Conservation (phyloP, 805 yeast genomes). For the Saturnispora ahearnii region DNA sequence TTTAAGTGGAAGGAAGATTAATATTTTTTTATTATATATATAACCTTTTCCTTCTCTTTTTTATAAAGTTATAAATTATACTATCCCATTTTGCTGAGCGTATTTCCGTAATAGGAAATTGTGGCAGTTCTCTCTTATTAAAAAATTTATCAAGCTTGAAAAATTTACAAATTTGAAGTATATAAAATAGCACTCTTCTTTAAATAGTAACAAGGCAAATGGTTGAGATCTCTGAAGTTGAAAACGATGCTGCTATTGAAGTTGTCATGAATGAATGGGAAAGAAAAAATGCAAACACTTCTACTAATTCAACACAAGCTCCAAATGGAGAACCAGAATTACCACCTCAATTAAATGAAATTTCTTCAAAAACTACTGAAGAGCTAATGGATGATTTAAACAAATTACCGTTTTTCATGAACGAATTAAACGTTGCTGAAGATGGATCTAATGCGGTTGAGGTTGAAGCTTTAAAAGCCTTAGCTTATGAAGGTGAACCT, state of each 20-base stretch:
- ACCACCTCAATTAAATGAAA: constrained; percentile 74
- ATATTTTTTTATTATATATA: neutral
- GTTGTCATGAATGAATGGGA: constrained; percentile 27
- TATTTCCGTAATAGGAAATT: too few relatives aligned
- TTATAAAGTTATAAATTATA: neutral
- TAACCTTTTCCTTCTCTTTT: neutral
- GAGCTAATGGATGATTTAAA: constrained; percentile 73
- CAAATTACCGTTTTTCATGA: constrained; percentile 91
- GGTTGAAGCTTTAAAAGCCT: constrained; percentile 80
- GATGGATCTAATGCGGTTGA: constrained; percentile 65
- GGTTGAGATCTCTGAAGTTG: constrained; percentile 26
- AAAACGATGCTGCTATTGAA: constrained; percentile 16
- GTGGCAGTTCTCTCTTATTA: neutral
- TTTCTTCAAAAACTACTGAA: constrained; percentile 55
- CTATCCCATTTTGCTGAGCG: too few relatives aligned
- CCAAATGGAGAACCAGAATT: constrained; percentile 56
- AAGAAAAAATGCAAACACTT: constrained; percentile 5
- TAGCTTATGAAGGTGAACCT: constrained; percentile 94
- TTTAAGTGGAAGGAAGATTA: constrained; percentile 76
- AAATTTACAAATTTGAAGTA: too few relatives aligned
- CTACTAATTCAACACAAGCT: constrained; percentile 11
- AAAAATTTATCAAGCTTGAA: neutral
- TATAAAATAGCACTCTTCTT: neutral
- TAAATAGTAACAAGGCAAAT: constrained; percentile 9
- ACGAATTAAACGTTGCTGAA: constrained; percentile 65